Conservation (phyloP, 78 protist genomes). For the Speleostelium caveatum region DNA sequence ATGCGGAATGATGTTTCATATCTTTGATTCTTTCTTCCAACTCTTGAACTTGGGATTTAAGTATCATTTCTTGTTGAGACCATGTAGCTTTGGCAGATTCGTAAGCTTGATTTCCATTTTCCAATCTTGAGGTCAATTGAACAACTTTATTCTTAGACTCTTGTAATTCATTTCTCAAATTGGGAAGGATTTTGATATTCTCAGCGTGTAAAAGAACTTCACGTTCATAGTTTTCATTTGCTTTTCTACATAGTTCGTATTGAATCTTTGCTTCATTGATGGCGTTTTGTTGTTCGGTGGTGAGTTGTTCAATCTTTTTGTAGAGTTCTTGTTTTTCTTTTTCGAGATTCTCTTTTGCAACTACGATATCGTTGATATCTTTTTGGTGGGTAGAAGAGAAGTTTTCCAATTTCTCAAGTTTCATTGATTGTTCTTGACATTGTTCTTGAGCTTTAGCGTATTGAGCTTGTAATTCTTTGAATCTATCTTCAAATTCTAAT, state of each 20-base stretch:
- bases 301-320: conserved; percentile 22
- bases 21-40: conserved; percentile 65
- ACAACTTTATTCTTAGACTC: conserved; percentile 15
- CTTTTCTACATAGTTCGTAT: conserved; percentile 17
- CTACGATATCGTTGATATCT: conserved; percentile 34
- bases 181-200: conserved; percentile 51
- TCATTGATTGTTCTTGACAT: conserved; percentile 21
- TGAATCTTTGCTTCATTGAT: conserved; percentile 40
- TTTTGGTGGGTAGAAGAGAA: conserved; percentile 58
- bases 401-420: conserved; percentile 46
- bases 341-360: conserved; percentile 1
- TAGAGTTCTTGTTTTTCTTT: conserved; percentile 21
- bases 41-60: conserved; percentile 22
- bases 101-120: neutral
- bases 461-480: conserved; percentile 21
- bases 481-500: conserved; percentile 60
- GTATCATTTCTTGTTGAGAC: conserved; percentile 41
- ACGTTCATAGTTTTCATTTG: conserved; percentile 68
- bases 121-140: neutral
- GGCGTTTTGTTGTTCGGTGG: conserved; percentile 23
- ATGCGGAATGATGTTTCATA: conserved; percentile 47
- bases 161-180: conserved; percentile 12
- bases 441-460: neutral
- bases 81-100: conserved; percentile 32
- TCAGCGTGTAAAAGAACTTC: conserved; percentile 42